Evolutionary conservation across 2,329 filamentous ascomycete genomes (phyloP), one percentile per base, ranked within the genome.

Genomic region (Claviceps paspali): DNA sequence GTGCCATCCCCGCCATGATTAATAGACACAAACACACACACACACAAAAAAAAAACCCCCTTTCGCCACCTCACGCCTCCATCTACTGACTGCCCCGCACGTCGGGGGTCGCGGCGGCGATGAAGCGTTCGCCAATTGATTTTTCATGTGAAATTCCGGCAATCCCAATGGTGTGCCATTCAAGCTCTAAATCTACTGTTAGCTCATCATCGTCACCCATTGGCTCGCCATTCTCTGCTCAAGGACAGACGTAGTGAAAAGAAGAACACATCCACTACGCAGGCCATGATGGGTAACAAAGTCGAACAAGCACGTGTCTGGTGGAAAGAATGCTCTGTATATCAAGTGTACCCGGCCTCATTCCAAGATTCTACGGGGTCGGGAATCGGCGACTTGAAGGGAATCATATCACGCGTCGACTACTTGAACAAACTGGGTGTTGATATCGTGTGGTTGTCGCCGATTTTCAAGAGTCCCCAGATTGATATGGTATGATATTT

Each of bases 301-400:
- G 43, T 33, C 19, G 41, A 53, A 26, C 52, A 50, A 36, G 43
- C 43, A 7, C 51, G 51, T 23, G 49, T 51, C 12, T 76, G 71
- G 71, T 76, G 73, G 72, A 74, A 75, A 45, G 69, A 76, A 50
- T 65, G 62, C 35, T 62, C 67, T 8, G 68, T 76, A 17, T 77
- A 77, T 49, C 70, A 77, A 44, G 66, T 77, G 43, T 77, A 76
- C 49, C 70, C 71, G 2, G 65, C 72, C n/a, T 72, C 67, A 19
- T 76, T 76, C 57, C 65, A 71, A 43, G 71, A 75, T 50, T 67
- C 65, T 29, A 73, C 67, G 15, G 67, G 65, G 29, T 64, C 69
- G 39, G 71, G 71, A 5, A 53, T 65, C 33, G 71, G 71, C 29
- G 70, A 75, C 42, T 53, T 76, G n/a, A 63, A 62, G 33, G 71